phyloP scores from a whole-genome alignment of 208 protist species.

The Wallacemonas collosoma region DNA sequence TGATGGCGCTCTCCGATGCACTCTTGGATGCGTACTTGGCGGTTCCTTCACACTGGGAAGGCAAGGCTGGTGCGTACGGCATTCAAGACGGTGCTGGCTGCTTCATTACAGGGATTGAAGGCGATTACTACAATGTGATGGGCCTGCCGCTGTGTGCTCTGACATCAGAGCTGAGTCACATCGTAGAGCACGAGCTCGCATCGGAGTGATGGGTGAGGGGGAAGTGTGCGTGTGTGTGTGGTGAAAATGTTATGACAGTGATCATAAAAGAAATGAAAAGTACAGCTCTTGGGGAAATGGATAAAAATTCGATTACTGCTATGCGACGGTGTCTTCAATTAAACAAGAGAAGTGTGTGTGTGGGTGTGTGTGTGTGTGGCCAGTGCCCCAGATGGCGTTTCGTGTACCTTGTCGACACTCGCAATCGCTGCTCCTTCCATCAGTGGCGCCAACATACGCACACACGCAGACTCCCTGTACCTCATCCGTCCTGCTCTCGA shows the following conservation, averaged over 20 bases:
- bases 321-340: too few species aligned
- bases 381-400: too few species aligned
- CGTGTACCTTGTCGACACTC: too few species aligned
- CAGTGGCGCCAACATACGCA: too few species aligned
- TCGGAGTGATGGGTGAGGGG: neutral
- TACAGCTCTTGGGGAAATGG: too few species aligned
- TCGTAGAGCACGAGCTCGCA: conserved; percentile 20
- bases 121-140: conserved; percentile 56
- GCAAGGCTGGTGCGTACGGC: conserved; percentile 49
- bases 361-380: too few species aligned
- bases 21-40: conserved; percentile 36
- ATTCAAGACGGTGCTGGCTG: conserved; percentile 42
- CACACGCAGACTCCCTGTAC: too few species aligned
- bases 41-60: conserved; percentile 24
- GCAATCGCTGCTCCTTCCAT: too few species aligned
- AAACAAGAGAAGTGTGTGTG: too few species aligned
- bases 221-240: conserved; percentile 1
- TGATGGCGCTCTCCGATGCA: conserved; percentile 27
- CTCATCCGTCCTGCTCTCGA: too few species aligned
- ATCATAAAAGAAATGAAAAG: too few species aligned
- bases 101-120: conserved; percentile 38
- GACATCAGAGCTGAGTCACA: conserved; percentile 22
- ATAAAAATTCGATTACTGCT: too few species aligned
- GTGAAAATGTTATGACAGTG: neutral
- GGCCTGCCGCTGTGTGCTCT: conserved; percentile 35